Base-by-base conservation (phyloP, 495 filamentous ascomycete genomes). In the Talaromyces nanjingensis region DNA sequence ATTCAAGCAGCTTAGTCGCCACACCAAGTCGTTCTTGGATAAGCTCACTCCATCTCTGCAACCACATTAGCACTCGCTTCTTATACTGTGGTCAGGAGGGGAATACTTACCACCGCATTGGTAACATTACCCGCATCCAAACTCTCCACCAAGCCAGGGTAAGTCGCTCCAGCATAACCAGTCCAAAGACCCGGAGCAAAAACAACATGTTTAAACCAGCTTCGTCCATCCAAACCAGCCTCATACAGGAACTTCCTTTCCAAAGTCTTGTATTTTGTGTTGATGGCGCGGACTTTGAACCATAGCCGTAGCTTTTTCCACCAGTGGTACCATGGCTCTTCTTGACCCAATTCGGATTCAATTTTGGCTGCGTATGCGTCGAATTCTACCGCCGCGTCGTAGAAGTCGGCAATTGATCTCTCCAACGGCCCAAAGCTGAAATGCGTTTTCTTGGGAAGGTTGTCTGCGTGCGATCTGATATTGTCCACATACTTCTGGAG, bases 111-210 rank as follows among this genome's bases (percentile, higher is more conserved):
- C 74, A 73, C 65, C 12, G 79, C 77, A 65, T 80, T 81, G 5
- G 65, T 67, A 57, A 74, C 53, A 75, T 88, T 81, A 7, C 74
- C 74, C 33, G 74, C 80, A 12, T 86, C 84, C 58, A 89, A 73
- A 60, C 80, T 81, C 73, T 89, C 86, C 9, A 86, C 80, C 24
- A 89, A 63, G 11, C 85, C 84, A 3, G 86, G 86, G 67, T 84
- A 89, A 11, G 84, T 88, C 37, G 83, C 89, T 2, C 91, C 92
- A 0, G 91, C 78, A 74, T 97, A 97, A 6, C 92, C 92, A 0
- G 91, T 96, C 91, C 91, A 97, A 47, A 91, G 68, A 1, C 92
- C 87, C n/a, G 87, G 85, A 6, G 86, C 87, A 72, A 88, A 89
- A 27, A 89, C 85, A n/a, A 87, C 81, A 63, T 88, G 86, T 71